Conservation (phyloP, 2,329 filamentous ascomycete genomes). For the Cercospora zeae-maydis region DNA sequence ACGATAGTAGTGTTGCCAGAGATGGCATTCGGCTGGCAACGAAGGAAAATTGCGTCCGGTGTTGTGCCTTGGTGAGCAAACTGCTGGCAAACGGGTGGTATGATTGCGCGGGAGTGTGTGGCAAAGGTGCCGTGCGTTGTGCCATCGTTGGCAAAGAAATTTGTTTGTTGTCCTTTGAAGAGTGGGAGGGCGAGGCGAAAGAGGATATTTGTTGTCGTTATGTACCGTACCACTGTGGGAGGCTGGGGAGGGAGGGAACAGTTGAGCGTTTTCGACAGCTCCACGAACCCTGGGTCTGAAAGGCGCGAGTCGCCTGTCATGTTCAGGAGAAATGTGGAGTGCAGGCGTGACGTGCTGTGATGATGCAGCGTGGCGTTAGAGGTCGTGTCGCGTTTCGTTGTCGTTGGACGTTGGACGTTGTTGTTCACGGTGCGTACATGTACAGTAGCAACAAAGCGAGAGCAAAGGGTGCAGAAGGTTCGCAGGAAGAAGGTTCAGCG, state of each 20-base stretch:
- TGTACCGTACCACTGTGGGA: background rate
- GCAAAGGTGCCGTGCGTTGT: background rate
- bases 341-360: background rate
- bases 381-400: background rate
- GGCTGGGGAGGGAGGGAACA: background rate
- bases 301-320: background rate
- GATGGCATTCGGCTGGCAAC: background rate
- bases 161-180: constrained; percentile 7
- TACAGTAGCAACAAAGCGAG: background rate
- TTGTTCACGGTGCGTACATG: no score
- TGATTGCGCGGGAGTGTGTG: background rate
- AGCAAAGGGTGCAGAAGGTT: background rate
- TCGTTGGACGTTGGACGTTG: constrained; percentile 1
- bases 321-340: background rate
- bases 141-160: background rate
- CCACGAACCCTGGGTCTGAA: background rate
- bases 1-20: background rate
- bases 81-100: background rate
- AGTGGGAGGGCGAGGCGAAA: constrained; percentile 1
- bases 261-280: constrained; percentile 4
- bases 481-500: background rate
- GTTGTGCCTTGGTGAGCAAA: background rate
- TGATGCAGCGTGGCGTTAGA: background rate
- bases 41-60: background rate
- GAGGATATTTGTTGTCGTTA: constrained; percentile 9